A percentile compares a stretch with the other conserved stretches of the same genome.
phyloP scores from a whole-genome alignment of 2,329 filamentous ascomycete species.

The Fusarium sublunatum region DNA sequence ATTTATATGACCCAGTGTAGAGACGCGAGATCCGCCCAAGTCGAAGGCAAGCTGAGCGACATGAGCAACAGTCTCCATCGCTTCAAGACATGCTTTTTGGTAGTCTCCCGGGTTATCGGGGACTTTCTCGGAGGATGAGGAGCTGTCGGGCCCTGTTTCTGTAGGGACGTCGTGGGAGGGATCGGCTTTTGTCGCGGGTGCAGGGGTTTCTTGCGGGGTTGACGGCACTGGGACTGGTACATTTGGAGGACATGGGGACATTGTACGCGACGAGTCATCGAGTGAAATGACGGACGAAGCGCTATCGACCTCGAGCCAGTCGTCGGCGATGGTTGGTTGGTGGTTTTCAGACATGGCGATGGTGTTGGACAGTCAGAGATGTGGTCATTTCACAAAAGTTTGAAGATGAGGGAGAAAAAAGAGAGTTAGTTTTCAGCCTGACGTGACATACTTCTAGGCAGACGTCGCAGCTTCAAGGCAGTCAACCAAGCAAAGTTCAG shows the following conservation, averaged over 20 bases:
- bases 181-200: background rate
- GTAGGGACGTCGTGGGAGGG: background rate
- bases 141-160: background rate
- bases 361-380: background rate
- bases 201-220: background rate
- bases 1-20: conserved; percentile 28
- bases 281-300: conserved; percentile 37
- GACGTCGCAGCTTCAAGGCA: conserved; percentile 9
- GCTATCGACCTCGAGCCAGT: conserved; percentile 40
- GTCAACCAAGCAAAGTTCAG: too few relatives aligned
- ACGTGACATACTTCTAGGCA: conserved; percentile 15
- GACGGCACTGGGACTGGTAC: background rate
- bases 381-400: background rate
- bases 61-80: background rate
- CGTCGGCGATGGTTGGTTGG: conserved; percentile 32
- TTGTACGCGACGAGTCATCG: background rate
- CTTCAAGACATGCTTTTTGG: conserved; percentile 11
- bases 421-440: conserved; percentile 1
- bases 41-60: conserved; percentile 5
- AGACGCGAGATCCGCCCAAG: conserved; percentile 25
- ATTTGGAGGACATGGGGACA: too few relatives aligned
- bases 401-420: background rate
- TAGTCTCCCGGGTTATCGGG: conserved; percentile 19
- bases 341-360: conserved; percentile 17
- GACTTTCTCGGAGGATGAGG: background rate